phyloP scores from a whole-genome alignment of 2,329 filamentous ascomycete genomes.

The Berkeleyomyces rouxiae region DNA sequence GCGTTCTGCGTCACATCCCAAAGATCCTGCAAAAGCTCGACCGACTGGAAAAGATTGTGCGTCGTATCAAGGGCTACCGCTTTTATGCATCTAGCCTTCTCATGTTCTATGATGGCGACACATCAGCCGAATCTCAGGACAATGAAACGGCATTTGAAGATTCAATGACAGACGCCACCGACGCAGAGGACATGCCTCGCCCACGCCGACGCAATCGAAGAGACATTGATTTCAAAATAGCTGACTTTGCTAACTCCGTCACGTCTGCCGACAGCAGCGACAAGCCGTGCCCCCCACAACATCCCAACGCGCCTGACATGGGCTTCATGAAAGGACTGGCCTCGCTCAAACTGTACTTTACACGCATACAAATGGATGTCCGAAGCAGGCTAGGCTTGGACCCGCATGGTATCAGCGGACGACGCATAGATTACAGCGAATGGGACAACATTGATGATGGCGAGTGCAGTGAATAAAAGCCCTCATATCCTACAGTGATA shows the following conservation, averaged over 20 bases:
- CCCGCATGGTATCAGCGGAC: slow-evolving; percentile 17
- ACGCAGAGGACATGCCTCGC: slow-evolving; percentile 37
- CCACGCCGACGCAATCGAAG: slow-evolving; percentile 32
- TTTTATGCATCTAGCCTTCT: slow-evolving; percentile 92
- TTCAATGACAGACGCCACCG: slow-evolving; percentile 42
- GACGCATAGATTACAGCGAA: slow-evolving; percentile 6
- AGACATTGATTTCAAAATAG: slow-evolving; percentile 85
- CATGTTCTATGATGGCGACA: slow-evolving; percentile 88
- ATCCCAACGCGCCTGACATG: slow-evolving; percentile 65
- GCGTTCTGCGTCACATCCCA: slow-evolving; percentile 75
- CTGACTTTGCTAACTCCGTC: slow-evolving; percentile 95
- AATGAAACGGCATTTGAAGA: slow-evolving; percentile 37
- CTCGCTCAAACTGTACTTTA: slow-evolving; percentile 67
- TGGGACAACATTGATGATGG: slow-evolving; percentile 13
- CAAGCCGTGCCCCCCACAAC: slow-evolving; percentile 59
- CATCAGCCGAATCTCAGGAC: slow-evolving; percentile 30
- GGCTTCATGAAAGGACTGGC: slow-evolving; percentile 78
- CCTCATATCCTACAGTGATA: not conserved
- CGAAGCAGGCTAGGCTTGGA: slow-evolving; percentile 34
- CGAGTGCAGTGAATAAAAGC: slow-evolving; percentile 10
- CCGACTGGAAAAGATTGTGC: slow-evolving; percentile 68
- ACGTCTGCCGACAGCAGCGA: slow-evolving; percentile 61
- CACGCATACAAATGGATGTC: slow-evolving; percentile 70
- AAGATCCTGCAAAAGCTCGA: slow-evolving; percentile 70
- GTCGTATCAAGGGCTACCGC: slow-evolving; percentile 64